Evolutionary conservation across 2,329 filamentous ascomycete genomes (phyloP).

Genomic region (Fonsecaea erecta): DNA sequence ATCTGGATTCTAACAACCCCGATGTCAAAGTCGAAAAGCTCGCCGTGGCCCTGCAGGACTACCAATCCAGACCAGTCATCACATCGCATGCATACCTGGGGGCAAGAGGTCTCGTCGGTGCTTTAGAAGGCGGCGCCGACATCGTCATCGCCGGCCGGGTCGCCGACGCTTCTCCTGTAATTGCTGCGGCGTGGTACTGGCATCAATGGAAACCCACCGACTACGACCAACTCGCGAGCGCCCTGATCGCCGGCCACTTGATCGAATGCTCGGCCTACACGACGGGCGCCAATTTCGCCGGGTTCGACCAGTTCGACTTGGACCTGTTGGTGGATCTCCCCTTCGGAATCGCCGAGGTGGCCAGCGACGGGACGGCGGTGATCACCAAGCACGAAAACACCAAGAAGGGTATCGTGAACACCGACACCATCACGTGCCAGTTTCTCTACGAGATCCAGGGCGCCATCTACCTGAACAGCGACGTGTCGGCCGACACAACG

Average conservation of each 20-base stretch:
- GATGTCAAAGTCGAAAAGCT: constrained; percentile 38
- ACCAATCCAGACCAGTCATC: constrained; percentile 45
- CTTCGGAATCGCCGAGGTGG: constrained; percentile 58
- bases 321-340: constrained; percentile 51
- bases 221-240: constrained; percentile 57
- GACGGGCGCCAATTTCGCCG: constrained; percentile 60
- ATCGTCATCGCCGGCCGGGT: constrained; percentile 53
- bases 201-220: constrained; percentile 56
- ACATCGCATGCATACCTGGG: constrained; percentile 60
- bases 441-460: constrained; percentile 58
- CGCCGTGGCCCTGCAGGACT: constrained; percentile 37
- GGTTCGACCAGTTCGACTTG: constrained; percentile 48
- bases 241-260: constrained; percentile 57
- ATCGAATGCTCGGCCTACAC: constrained; percentile 62
- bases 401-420: constrained; percentile 49
- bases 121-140: constrained; percentile 41
- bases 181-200: constrained; percentile 62
- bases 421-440: constrained; percentile 51
- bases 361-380: constrained; percentile 50
- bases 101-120: constrained; percentile 46
- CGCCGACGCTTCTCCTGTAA: constrained; percentile 58
- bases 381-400: constrained; percentile 55
- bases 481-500: constrained; percentile 39
- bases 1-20: constrained; percentile 49
- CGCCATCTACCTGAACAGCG: constrained; percentile 55